Evolutionary conservation across 2,329 filamentous ascomycete species (phyloP).

Genomic region (Aspergillus terreus): DNA sequence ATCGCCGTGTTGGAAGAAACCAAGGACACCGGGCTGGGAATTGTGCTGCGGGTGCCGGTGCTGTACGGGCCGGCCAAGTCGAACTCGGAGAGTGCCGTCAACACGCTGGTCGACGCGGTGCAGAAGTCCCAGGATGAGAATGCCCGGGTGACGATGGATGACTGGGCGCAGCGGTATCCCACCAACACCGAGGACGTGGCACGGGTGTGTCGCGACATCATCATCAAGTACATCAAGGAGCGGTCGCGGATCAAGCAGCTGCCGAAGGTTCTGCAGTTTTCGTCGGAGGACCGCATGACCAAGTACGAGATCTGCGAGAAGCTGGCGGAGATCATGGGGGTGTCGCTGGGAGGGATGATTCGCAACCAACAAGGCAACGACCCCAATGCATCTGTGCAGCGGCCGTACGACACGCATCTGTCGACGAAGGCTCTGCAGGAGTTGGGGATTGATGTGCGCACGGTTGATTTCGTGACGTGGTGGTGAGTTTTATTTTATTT

Average conservation of each 20-base stretch:
- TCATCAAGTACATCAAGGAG: constrained; percentile 61
- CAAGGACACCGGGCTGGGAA: constrained; percentile 51
- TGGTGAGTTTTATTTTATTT: constrained; percentile 52
- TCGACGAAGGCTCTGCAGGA: constrained; percentile 71
- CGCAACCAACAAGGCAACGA: constrained; percentile 67
- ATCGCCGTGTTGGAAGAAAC: constrained; percentile 65
- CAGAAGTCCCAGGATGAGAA: constrained; percentile 66
- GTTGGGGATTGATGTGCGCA: constrained; percentile 69
- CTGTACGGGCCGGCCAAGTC: constrained; percentile 75
- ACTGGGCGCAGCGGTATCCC: constrained; percentile 79
- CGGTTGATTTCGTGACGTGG: constrained; percentile 74
- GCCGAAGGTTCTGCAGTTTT: constrained; percentile 75
- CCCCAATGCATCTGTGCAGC: constrained; percentile 65
- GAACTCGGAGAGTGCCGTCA: constrained; percentile 74
- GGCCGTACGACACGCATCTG: constrained; percentile 85
- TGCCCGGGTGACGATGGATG: constrained; percentile 70
- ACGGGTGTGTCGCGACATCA: constrained; percentile 71
- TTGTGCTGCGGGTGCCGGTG: constrained; percentile 77
- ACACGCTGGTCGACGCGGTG: constrained; percentile 71
- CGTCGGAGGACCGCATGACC: constrained; percentile 78
- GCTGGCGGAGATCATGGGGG: constrained; percentile 74
- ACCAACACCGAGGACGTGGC: constrained; percentile 87
- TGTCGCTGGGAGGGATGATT: constrained; percentile 65
- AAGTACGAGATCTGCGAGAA: constrained; percentile 84
- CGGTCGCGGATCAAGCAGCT: constrained; percentile 51